Evolutionary conservation across 345 rosid species (phyloP), one percentile per base, ranked within the genome.

Genomic region (Carallia pectinifolia): DNA sequence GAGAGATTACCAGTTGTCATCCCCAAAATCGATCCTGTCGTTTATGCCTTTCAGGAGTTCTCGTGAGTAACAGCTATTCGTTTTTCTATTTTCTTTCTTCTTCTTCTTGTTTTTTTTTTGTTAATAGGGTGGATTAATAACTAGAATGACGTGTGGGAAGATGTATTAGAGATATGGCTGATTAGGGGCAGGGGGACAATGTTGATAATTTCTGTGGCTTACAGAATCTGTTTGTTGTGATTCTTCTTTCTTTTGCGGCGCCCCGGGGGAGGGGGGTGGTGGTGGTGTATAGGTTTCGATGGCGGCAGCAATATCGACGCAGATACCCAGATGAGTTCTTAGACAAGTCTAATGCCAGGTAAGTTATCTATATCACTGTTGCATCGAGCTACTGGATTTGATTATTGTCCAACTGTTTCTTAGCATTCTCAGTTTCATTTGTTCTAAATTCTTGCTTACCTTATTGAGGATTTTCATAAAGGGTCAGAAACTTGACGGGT

Each of bases 1-100:
- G 99, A 92, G 90, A 85, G 99, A 75, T 74, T 92, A 64, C 98
- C 97, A 1, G 94, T 95, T 55, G 97, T 95, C 55, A 74, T 92
- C 54, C 99, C 98, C 23, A 86, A 90, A 81, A 88, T 93, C 34
- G 97, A 95, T 72, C 97, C 98, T 10, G 85, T 83, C 58, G 90
- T 90, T 55, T 92, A 87, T 78, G 87, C 97, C 47, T 95, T 95
- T 62, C 92, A 86, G 78, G 99, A 95, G 89, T 95, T 95, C 82
- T 90, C 94, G 97, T 92, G 70, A 87, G 90, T 67, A 3, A 44
- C 50, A 10, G 5, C 13, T 9, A 12, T 40, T 13, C 13, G 12
- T 13, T 0, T 40, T 13, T 64, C 62, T 59, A 58, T 74, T 67
- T 13, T 53, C 56, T 47, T 55, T 12, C 9, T 18, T 27, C 30